Base-by-base conservation (phyloP, 2,329 filamentous ascomycete species). In the Fusarium chuoi region DNA sequence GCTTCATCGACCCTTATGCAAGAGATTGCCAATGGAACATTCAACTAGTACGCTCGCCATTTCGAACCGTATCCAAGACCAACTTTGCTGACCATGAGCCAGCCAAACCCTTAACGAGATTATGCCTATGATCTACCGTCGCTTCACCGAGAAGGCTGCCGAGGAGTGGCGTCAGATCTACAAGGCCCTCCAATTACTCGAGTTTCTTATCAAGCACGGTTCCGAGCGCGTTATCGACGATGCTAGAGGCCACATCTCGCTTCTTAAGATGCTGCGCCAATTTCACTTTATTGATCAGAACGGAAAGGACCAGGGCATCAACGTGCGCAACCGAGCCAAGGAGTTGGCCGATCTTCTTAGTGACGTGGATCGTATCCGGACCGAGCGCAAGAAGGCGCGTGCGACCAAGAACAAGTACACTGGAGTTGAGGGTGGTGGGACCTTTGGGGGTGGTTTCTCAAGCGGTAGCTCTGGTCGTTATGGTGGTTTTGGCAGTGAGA, bases 101-200 rank as follows among this genome's bases (percentile, higher is more conserved):
- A 98, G 96, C 82, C 95, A 98, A 90, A 90, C 95, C 59, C 91
- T 99, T 65, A 98, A 98, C 84, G 96, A 99, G 84, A 98, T 99
- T 82, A 99, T 99, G 96, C 96, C 96, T 75, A 96, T 99, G 94
- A 98, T 99, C 81, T 99, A 99, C 87, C 96, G 97, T 80, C 94
- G 96, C 75, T 99, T 99, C 84, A 99, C 96, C 70, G 96, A 99
- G 83, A 99, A 99, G 87, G 89, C 95, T 13, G 96, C 96, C 63
- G 96, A 99, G 82, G 96, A 99, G 85, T 99, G 96, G 96, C 91
- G 96, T 76, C 96, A 99, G 83, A 99, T 99, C 81, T 99, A 99
- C 89, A 99, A 99, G 87, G 93, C 94, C 15, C 91, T 99, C 30
- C 96, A 98, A 87, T 89, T 99, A 63, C 92, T 99, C 81, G 96